These are phyloP conservation scores for Rubia balearica DNA, from an alignment of 305 asterid genomes.

Conservation along the genomic window DNA sequence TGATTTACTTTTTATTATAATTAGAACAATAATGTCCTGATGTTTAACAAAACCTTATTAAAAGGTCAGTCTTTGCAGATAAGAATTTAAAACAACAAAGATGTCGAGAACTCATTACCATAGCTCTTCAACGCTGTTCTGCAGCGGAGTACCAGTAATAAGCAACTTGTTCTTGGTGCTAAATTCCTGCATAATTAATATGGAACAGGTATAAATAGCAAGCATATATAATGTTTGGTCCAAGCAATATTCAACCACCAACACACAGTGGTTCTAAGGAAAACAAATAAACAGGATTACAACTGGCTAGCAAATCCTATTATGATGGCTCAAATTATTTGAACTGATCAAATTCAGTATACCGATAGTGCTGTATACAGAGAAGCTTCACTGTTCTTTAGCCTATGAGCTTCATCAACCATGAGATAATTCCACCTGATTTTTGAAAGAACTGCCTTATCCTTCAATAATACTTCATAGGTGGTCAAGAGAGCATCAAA, in stretches of 20 bases:
- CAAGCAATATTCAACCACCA: not conserved
- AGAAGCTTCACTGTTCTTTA: constrained; percentile 98
- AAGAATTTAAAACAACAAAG: not conserved
- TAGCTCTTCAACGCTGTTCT: constrained; percentile 98
- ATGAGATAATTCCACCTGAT: constrained; percentile 97
- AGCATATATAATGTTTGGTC: not conserved
- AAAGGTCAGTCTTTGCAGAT: constrained; percentile 4
- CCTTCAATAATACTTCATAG: constrained; percentile 91
- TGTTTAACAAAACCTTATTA: not conserved
- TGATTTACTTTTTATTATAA: not conserved
- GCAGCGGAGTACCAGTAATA: constrained; percentile 97
- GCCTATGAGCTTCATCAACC: constrained; percentile 99
- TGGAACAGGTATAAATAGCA: not conserved
- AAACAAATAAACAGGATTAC: not conserved
- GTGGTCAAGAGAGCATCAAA: constrained; percentile 93
- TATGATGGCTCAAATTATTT: constrained; percentile 6
- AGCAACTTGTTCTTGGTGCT: constrained; percentile 97
- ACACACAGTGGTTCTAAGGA: not conserved
- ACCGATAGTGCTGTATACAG: constrained; percentile 75
- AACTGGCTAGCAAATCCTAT: not conserved
- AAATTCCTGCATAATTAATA: constrained; percentile 58
- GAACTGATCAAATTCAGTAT: constrained; percentile 21
- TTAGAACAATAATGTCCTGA: not conserved
- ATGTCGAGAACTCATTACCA: constrained; percentile 43
- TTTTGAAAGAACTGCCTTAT: constrained; percentile 84